Percentiles rank a stretch among this genome's conserved stretches.
These are phyloP conservation scores for Pleurotus tuoliensis DNA, from an alignment of 768 basidiomycete species.

Conservation along the genomic window DNA sequence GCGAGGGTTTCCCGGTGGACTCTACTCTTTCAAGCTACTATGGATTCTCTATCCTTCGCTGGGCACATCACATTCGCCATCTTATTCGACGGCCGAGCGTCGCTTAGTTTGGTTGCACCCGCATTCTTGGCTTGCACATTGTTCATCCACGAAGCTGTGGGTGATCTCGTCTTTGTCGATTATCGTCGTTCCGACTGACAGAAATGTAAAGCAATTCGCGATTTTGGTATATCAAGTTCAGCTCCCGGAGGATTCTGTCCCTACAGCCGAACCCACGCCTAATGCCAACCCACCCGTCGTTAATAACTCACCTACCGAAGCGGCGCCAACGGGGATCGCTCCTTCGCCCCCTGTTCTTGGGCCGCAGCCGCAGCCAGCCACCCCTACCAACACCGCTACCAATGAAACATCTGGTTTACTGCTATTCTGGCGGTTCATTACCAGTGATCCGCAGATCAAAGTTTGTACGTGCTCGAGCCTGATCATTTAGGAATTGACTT, in stretches of 20 bases:
- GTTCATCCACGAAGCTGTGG: conserved; percentile 80
- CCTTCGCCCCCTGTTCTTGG: conserved; percentile 12
- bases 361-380: conserved; percentile 23
- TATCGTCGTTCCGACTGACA: neutral
- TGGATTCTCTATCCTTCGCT: conserved; percentile 83
- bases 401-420: conserved; percentile 23
- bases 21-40: conserved; percentile 72
- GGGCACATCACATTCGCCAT: conserved; percentile 89
- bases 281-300: conserved; percentile 12
- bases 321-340: conserved; percentile 17
- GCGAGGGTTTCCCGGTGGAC: conserved; percentile 81
- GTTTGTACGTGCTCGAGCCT: conserved; percentile 47
- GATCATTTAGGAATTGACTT: too few species aligned
- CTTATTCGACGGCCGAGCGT: conserved; percentile 76
- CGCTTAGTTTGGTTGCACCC: conserved; percentile 77
- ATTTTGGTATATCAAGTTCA: conserved; percentile 81
- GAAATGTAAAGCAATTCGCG: conserved; percentile 68
- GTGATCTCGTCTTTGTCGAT: conserved; percentile 19
- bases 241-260: conserved; percentile 58
- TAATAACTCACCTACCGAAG: conserved; percentile 10
- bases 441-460: conserved; percentile 67
- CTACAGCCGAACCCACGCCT: conserved; percentile 9
- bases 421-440: conserved; percentile 54
- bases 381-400: neutral
- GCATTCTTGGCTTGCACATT: conserved; percentile 80